Evolutionary conservation across 805 yeast genomes (phyloP), one percentile per base, ranked within the genome.

Genomic region (Lipomyces sp.): DNA sequence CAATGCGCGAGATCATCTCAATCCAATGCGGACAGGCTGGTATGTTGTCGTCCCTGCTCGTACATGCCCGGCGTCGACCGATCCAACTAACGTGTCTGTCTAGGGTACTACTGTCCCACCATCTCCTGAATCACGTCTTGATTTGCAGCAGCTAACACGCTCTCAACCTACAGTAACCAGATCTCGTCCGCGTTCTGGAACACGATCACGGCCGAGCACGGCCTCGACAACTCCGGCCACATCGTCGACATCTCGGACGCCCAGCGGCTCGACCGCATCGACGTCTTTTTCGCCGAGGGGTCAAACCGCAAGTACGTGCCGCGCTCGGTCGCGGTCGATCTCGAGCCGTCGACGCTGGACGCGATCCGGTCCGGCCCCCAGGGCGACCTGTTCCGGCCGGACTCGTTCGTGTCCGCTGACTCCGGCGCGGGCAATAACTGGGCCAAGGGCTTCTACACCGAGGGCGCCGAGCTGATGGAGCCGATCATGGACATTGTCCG

Each of bases 401-500:
- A 89, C 68, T 88, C 88, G 73, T 82, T 80, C 64, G 84, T 89
- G 58, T 85, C 81, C 65, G 96, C 96, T 43, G 95, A 87, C 70
- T 80, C 90, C 26, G 86, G 95, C 24, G 96, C 96, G 1, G 96
- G 96, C 63, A 89, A 89, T 66, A 95, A 86, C 63, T 89, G 96
- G 96, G 96, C 96, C 49, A 89, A 88, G 70, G 96, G 96, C 66
- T 93, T 86, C 73, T 89, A 89, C 75, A 89, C 96, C 34, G 96
- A 89, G 71, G 96, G 96, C 63, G 95, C 96, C 3, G 96, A 89
- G 74, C 77, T 89, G 60, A 90, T 86, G 38, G 96, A 89, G 65
- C 79, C 88, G 22, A 95, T 89, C 19, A 71, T 89, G 77, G 96
- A 89, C 61, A 88, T 85, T 32, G 81, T 89, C 41, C 82, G 96